Evolutionary conservation across 306 rosid genomes (phyloP), one percentile per base, ranked within the genome.

Genomic region (Lathyrus oleraceus): DNA sequence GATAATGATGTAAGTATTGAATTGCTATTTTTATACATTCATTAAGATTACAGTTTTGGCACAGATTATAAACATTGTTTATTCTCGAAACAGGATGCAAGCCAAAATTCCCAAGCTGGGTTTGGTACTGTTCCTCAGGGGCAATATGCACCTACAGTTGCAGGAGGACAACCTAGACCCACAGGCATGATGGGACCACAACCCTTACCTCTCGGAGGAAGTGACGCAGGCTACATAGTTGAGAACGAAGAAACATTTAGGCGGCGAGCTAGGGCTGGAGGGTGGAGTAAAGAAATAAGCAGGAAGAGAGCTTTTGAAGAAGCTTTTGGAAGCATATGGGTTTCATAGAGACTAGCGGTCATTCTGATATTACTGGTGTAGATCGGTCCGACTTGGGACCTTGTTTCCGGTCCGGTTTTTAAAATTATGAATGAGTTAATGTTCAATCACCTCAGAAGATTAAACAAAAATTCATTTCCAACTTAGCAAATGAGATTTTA

Each of bases 261-360:
- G 87, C 82, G 84, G 6, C 81, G 91, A 71, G 95, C 83, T 20
- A 81, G 84, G 78, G 96, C 98, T 30, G 97, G 96, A 40, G 97
- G 98, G 61, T 93, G 96, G 97, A 88, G 87, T 73, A 23, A 25
- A 49, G 90, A 88, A 65, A 74, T 88, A 12, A 84, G 95, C 82
- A 84, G 81, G 91, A 94, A 79, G 80, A 81, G 95, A 67, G 92
- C 95, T 51, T 74, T 88, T 72, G 96, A 94, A 72, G 97, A 94
- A 87, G 96, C 98, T 21, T 87, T 94, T 78, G 87, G 85, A 78
- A 94, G 98, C 89, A 72, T 94, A 53, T 94, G 96, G 96, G 69
- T 90, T 72, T 75, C 64, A 47, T 88, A 61, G 77, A 74, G 64
- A 49, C 57, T 36, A 30, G 7, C 1, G 9, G 39, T 35, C 39